These are phyloP conservation scores for Candida ponderosae DNA, from an alignment of 805 yeast species.

Conservation along the genomic window DNA sequence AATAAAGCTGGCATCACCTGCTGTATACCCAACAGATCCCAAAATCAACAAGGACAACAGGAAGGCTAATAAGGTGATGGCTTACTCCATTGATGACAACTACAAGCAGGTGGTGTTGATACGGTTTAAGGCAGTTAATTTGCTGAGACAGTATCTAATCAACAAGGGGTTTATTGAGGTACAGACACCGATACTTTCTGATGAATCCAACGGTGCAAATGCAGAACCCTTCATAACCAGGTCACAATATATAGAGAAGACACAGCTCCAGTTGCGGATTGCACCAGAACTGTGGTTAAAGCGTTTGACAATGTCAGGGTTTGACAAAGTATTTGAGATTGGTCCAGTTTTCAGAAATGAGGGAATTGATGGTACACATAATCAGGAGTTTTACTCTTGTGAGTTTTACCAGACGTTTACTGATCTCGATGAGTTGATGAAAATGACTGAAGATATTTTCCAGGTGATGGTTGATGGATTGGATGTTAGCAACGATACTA, in stretches of 20 bases:
- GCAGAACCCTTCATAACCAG: constrained; percentile 78
- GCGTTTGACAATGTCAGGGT: constrained; percentile 72
- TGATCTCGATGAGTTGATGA: constrained; percentile 57
- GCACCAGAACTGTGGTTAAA: constrained; percentile 97
- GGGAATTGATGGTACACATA: constrained; percentile 88
- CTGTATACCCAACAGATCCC: constrained; percentile 66
- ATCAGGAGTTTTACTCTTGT: constrained; percentile 88
- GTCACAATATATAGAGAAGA: constrained; percentile 20
- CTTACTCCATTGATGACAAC: constrained; percentile 54
- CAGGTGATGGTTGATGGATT: constrained; percentile 28
- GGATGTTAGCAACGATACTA: neutral
- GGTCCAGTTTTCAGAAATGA: constrained; percentile 87
- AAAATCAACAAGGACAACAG: constrained; percentile 46
- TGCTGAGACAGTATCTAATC: constrained; percentile 52
- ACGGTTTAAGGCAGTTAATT: constrained; percentile 46
- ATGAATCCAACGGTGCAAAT: constrained; percentile 79
- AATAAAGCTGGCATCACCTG: constrained; percentile 52
- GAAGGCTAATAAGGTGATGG: constrained; percentile 62
- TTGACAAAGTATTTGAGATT: constrained; percentile 80
- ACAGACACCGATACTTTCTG: constrained; percentile 76
- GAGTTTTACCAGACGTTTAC: constrained; percentile 80
- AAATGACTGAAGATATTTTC: constrained; percentile 53
- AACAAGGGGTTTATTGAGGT: constrained; percentile 64
- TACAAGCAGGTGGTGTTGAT: constrained; percentile 39
- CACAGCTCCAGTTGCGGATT: constrained; percentile 58